Evolutionary conservation across 768 basidiomycete genomes (phyloP), one percentile per base, ranked within the genome.

Genomic region (Serendipita sp.): DNA sequence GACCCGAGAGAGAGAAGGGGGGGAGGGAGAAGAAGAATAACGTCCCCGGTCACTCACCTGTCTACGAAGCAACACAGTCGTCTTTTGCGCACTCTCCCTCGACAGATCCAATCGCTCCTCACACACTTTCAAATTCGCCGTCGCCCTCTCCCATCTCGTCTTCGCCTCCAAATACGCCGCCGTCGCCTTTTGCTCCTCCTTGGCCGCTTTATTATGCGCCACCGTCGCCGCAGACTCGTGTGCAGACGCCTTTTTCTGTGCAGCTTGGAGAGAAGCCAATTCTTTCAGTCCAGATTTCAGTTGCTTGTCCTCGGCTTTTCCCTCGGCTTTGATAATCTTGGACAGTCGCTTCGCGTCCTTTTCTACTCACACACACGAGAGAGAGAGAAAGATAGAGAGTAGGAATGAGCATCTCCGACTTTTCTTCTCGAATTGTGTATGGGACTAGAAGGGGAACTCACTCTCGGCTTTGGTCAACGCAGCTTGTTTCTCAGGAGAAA

Each of bases 341-440:
- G 71, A 64, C 48, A 74, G 68, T 23, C 73, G 68, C 46, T 68
- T 69, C 45, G 73, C 73, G 52, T 74, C 73, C 37, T 66, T 66
- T 16, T 46, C 64, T 68, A 31, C 27, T 29, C 13, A n/a, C 13
- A 31, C 15, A 31, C 11, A n/a, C 11, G 52, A 23, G 23, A 23
- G 23, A 23, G 23, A 23, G 23, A 23, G 23, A 23, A 1, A 23
- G 23, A 23, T 2, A 45, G 31, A 60, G n/a, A 31, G 33, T 23
- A 23, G 23, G 23, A 76, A 63, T 79, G 73, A 33, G 71, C 68
- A 72, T 80, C 74, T 71, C 77, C 81, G 76, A 71, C 80, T 68
- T 62, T 75, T 62, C 65, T 63, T 45, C 44, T 11, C 18, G 63
- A 63, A 34, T 44, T 40, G 23, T 15, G 31, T 10, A 64, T 68